Evolutionary conservation across 805 yeast genomes (phyloP), one percentile per base, ranked within the genome.

Genomic region (Brettanomyces sp.): DNA sequence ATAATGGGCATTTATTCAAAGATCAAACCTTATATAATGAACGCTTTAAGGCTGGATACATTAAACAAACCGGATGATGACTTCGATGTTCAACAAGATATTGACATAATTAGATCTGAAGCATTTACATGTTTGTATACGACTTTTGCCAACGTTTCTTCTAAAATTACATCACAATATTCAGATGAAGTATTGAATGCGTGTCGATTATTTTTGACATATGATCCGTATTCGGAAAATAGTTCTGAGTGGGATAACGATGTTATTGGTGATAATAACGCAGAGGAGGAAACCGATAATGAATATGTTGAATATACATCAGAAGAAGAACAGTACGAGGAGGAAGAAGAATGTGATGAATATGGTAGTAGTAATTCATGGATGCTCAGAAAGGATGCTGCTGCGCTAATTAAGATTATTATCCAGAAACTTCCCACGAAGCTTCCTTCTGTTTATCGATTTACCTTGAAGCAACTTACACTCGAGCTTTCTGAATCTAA

Each of bases 371-470:
- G 64, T 23, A 59, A 56, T 18, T 72, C 82, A 1, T 81, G 90
- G 84, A 80, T 76, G 51, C 62, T 85, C 18, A 66, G 93, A 48
- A 65, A 76, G 38, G 73, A 72, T 45, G 63, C 85, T 0, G 68
- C 76, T 5, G 64, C 62, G 30, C 55, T 79, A 33, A 54, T 74
- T 6, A 59, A 68, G 14, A 55, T 69, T 0, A 47, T 75, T 12
- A 61, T 74, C n/a, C 55, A 54, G 3, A 51, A 56, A 2, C 66
- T 64, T 44, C 76, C 80, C 2, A 45, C 49, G 1, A 46, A 57
- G 1, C 54, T 77, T 14, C 59, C 68, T 5, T 38, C 52, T 2
- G 48, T 75, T 7, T 71, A 69, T 46, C 47, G 57, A 3, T 39
- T 46, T 1, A 56, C 66, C 11, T 64, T 69, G 45, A 60, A 54